Evolutionary conservation across 257 asterid species (phyloP), one percentile per base, ranked within the genome.

Genomic region (Solanum corneliomulleri): DNA sequence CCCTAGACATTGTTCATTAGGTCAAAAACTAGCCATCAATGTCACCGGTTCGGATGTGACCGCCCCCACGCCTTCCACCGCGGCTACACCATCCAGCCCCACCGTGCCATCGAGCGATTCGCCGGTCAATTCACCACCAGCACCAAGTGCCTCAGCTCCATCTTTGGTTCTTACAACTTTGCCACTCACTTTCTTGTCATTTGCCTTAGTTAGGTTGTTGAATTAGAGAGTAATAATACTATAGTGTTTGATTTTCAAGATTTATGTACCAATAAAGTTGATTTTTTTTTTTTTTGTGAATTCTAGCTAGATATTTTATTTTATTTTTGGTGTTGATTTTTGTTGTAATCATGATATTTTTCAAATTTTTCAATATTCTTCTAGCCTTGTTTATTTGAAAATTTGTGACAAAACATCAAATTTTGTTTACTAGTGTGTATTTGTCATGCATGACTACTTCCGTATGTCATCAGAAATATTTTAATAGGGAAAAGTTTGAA

Each of bases 21-120:
- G 98, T 35, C 96, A 93, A 83, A 94, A 87, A 90, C 91, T 94
- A 76, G 94, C 96, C 64, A 92, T 94, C 91, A 94, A 93, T 41
- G 98, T 96, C 89, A 90, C 92, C 20, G 91, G 89, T 60, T 82
- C 87, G 33, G 44, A 82, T 86, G 44, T 90, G 11, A 37, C 87
- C 47, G 31, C 89, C 35, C 83, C 93, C 7, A 75, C 91, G 6
- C 89, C 91, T 37, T 45, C 91, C 74, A 23, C 86, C 80, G n/a
- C 89, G 10, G 33, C 89, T 47, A 81, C 91, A 12, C 87, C 93
- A 41, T 88, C 93, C 3, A 56, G 86, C 72, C 27, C 88, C 47
- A 44, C 86, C 84, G 74, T 29, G 74, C 88, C 88, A 20, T 86
- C 84, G 20, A 35, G 3, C 5, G 56, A 70, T 44, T 85, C 87